Base-by-base conservation (phyloP, 352 stramenopile genomes). In the Phytophthora foliorum region DNA sequence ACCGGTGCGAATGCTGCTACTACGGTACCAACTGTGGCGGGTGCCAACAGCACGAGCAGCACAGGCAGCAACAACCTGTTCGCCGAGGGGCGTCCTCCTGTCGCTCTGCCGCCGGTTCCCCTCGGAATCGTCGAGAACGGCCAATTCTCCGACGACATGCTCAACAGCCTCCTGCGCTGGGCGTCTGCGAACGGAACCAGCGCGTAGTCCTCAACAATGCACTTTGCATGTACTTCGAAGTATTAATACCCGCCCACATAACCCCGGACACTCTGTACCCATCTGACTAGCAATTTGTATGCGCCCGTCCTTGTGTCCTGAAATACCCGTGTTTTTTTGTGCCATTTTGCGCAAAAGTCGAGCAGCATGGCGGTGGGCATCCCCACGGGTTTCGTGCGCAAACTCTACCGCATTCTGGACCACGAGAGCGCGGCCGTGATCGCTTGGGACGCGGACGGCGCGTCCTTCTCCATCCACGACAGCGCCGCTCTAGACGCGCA, bases 381-480 rank as follows among this genome's bases (percentile, higher is more conserved):
- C 74, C 78, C 84, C 9, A 90, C 81, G 55, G 86, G 84, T 61
- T 94, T 94, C 57, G 82, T 94, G 68, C 78, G 86, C 59, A 94
- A 94, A 68, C 82, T 94, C 21, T 94, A 94, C 74, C 81, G 81
- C 66, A 91, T 94, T 69, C 65, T 94, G 45, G 84, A 94, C 70
- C 78, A 90, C 49, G 84, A 92, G 67, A 88, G 74, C 63, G 69
- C 76, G 55, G 56, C 68, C 31, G 82, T 94, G 65, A 80, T 94
- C 58, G 45, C 51, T 32, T 94, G 86, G 86, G 84, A 90, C 63
- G 53, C 57, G 10, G 53, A 59, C 29, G 84, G 84, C 8, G 54
- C 41, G n/a, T 90, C 78, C 62, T 94, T 94, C 69, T 90, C 81
- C 27, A 84, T 94, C 57, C 77, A 84, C 46, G 84, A 94, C 71